Conservation (phyloP, 1,139 yeast species). For the Pichia cactophila region DNA sequence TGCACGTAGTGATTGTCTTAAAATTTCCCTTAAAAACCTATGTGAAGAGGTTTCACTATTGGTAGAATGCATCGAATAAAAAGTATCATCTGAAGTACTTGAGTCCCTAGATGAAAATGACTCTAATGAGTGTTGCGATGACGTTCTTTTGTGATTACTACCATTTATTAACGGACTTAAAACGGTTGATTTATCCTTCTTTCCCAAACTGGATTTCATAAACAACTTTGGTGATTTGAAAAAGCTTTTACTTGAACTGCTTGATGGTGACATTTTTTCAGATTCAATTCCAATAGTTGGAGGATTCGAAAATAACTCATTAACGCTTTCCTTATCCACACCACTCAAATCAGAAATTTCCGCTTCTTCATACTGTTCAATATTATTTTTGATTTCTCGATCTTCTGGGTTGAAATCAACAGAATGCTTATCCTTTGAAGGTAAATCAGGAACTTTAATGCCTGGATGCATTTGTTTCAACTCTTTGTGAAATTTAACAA, state of each 20-base stretch:
- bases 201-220: neutral
- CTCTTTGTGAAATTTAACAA: slow-evolving; percentile 44
- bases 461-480: slow-evolving; percentile 63
- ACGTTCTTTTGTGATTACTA: neutral
- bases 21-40: slow-evolving; percentile 51
- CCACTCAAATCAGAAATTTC: slow-evolving; percentile 9
- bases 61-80: slow-evolving; percentile 7
- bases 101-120: slow-evolving; percentile 3
- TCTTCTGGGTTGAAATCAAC: slow-evolving; percentile 19
- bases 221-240: slow-evolving; percentile 6
- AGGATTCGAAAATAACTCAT: slow-evolving; percentile 5
- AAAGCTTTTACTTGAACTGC: slow-evolving; percentile 1
- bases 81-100: slow-evolving; percentile 2
- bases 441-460: slow-evolving; percentile 54
- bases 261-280: neutral
- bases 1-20: slow-evolving; percentile 69
- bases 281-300: neutral
- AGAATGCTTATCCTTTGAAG: slow-evolving; percentile 45
- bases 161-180: slow-evolving; percentile 10
- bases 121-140: neutral
- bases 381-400: neutral
- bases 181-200: slow-evolving; percentile 20
- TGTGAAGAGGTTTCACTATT: neutral
- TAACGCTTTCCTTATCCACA: slow-evolving; percentile 8
- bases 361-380: neutral